Evolutionary conservation across 2,329 filamentous ascomycete genomes (phyloP).

Genomic region (Amauroascus verrucosus): DNA sequence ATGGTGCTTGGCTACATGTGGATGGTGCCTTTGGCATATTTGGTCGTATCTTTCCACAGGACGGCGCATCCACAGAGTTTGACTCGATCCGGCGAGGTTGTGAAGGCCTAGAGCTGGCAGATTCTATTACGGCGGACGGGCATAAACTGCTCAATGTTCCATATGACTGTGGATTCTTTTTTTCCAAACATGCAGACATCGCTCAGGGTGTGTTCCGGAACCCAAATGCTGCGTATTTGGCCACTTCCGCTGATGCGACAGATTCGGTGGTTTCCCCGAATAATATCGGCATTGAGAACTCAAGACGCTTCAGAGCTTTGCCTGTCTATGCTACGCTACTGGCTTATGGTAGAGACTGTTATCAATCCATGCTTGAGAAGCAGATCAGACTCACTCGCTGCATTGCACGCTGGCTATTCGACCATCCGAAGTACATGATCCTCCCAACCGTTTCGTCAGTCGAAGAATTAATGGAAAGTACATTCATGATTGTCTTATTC

Average conservation of each 20-base stretch:
- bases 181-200: conserved; percentile 54
- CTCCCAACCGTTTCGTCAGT: conserved; percentile 43
- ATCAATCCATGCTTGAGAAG: conserved; percentile 57
- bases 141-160: conserved; percentile 94
- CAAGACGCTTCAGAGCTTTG: conserved; percentile 78
- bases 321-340: conserved; percentile 73
- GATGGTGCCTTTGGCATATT: conserved; percentile 88
- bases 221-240: conserved; percentile 73
- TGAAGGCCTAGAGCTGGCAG: conserved; percentile 65
- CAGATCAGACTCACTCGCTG: conserved; percentile 62
- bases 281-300: conserved; percentile 84
- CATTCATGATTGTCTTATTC: conserved; percentile 68
- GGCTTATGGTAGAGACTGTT: conserved; percentile 61
- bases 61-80: conserved; percentile 42
- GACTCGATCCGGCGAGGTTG: conserved; percentile 40
- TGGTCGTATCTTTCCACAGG: conserved; percentile 52
- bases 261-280: conserved; percentile 61
- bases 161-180: conserved; percentile 86
- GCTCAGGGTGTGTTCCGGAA: conserved; percentile 64
- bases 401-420: conserved; percentile 54
- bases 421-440: conserved; percentile 54
- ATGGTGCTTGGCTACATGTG: conserved; percentile 77
- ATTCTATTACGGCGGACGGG: conserved; percentile 76
- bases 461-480: conserved; percentile 40
- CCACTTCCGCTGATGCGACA: conserved; percentile 26